phyloP scores from a whole-genome alignment of 495 filamentous ascomycete species.

The Aspergillus conjunctus region DNA sequence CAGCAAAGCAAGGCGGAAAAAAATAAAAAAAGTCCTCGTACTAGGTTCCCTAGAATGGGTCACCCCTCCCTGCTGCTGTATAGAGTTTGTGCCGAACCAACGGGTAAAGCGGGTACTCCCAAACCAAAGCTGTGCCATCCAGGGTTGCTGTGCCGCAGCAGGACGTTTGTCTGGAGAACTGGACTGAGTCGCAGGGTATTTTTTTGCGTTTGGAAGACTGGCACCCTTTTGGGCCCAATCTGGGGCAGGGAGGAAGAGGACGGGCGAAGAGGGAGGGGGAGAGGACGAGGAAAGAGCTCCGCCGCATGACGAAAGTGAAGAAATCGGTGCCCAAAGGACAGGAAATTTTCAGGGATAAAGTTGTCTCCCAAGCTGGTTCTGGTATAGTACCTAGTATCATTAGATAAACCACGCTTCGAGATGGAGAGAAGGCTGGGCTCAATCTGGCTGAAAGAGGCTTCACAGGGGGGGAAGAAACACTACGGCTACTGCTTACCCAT shows the following conservation, averaged over 20 bases:
- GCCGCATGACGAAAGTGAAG: conserved; percentile 20
- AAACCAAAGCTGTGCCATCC: conserved; percentile 22
- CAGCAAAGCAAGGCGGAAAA: too few relatives aligned
- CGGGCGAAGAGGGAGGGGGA: background rate
- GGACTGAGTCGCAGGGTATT: background rate
- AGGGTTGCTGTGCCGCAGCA: conserved; percentile 2
- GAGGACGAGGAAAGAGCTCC: background rate
- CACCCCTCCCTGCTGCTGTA: too few relatives aligned
- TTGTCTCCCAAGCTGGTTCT: background rate
- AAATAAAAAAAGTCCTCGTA: too few relatives aligned
- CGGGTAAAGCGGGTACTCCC: conserved; percentile 44
- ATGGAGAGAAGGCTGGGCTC: background rate
- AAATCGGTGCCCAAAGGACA: conserved; percentile 3
- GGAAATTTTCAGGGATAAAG: conserved; percentile 5
- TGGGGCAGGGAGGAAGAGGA: background rate
- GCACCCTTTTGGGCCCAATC: background rate
- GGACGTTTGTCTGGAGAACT: background rate
- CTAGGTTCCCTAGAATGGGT: background rate
- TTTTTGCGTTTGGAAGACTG: background rate
- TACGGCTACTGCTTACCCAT: too few relatives aligned
- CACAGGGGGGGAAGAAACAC: too few relatives aligned
- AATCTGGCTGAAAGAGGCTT: too few relatives aligned
- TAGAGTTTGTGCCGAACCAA: conserved; percentile 46
- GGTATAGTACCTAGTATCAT: background rate
- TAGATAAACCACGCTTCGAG: conserved; percentile 4